Base-by-base conservation (phyloP, 768 basidiomycete genomes). In the Xanthoconium purpureum region DNA sequence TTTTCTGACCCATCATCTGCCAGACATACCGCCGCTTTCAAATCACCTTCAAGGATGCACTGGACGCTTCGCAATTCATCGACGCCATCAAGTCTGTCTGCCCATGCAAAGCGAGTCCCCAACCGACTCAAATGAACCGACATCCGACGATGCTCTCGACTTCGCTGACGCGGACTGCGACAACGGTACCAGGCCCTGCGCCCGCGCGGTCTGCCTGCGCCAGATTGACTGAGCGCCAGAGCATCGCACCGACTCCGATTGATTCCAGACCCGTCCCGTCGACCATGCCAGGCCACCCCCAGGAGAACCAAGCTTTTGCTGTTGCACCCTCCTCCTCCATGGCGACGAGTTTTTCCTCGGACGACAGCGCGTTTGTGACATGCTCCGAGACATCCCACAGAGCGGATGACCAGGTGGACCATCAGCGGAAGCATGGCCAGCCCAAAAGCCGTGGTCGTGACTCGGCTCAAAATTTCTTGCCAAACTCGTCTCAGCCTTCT, bases 1-100 rank as follows among this genome's bases (percentile, higher is more conserved):
- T 36, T 33, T 33, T 38, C 59, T 63, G 52, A 69, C 45, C 14
- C 28, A 30, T 39, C 13, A 29, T 60, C 51, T 50, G 8, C n/a
- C 58, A 91, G 89, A 72, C 76, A 3, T 89, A 85, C 67, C 83
- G 87, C 49, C 85, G 89, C 15, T 89, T 92, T 63, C 89, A 92
- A 66, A 78, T 91, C 30, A 84, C 84, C 20, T 90, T 92, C 58
- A 66, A 75, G 49, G 76, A 78, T n/a, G 50, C 74, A 15, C 55
- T 67, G 3, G 77, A 80, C 33, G 81, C 84, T 0, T 66, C 74
- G 3, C 78, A 82, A 59, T 87, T 88, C 58, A 79, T 90, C 54
- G 77, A 83, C 30, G 72, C 80, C 6, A 84, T 91, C 63, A 79
- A 80, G 46, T 74, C 78, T 6, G 80, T 91, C 39, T 91, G 89